Evolutionary conservation across 805 yeast genomes (phyloP).

Genomic region (Cyberlindnera saturnus): DNA sequence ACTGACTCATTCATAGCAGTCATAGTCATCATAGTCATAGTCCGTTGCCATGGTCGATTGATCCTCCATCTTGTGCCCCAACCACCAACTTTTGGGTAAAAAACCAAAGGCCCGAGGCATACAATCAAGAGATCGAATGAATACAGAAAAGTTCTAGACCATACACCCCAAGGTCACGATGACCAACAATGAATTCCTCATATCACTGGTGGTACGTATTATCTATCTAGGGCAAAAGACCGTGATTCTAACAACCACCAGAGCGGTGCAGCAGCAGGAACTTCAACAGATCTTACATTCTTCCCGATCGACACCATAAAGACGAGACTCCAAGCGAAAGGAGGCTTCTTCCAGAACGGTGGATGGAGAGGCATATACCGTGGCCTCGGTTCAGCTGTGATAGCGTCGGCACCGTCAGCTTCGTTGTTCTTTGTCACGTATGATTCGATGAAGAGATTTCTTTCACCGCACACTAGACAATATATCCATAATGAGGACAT

Average conservation of each 20-base stretch:
- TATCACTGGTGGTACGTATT: conserved; percentile 19
- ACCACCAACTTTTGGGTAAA: too few species aligned
- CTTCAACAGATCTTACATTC: conserved; percentile 88
- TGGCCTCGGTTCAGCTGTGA: conserved; percentile 89
- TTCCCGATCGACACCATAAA: conserved; percentile 95
- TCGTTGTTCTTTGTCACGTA: conserved; percentile 77
- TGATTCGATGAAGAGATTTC: conserved; percentile 57
- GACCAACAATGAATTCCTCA: conserved; percentile 15
- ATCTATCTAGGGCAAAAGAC: not conserved
- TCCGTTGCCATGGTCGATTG: too few species aligned
- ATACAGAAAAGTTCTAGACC: not conserved
- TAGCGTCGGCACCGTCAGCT: conserved; percentile 92
- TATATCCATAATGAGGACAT: conserved; percentile 21
- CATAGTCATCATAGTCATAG: too few species aligned
- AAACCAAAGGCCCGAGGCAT: too few species aligned
- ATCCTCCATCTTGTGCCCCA: too few species aligned
- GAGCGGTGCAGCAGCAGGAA: conserved; percentile 96
- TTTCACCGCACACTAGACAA: conserved; percentile 32
- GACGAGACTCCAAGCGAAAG: conserved; percentile 91
- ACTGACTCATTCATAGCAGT: too few species aligned
- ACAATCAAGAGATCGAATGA: too few species aligned
- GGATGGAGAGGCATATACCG: conserved; percentile 88
- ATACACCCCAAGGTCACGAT: not conserved
- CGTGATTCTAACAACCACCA: conserved; percentile 5
- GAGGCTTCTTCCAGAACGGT: conserved; percentile 90